Percentiles rank a stretch among this genome's conserved stretches.
Evolutionary conservation across 2,329 filamentous ascomycete genomes (phyloP).

Genomic region (Ambrosiella cleistominuta): DNA sequence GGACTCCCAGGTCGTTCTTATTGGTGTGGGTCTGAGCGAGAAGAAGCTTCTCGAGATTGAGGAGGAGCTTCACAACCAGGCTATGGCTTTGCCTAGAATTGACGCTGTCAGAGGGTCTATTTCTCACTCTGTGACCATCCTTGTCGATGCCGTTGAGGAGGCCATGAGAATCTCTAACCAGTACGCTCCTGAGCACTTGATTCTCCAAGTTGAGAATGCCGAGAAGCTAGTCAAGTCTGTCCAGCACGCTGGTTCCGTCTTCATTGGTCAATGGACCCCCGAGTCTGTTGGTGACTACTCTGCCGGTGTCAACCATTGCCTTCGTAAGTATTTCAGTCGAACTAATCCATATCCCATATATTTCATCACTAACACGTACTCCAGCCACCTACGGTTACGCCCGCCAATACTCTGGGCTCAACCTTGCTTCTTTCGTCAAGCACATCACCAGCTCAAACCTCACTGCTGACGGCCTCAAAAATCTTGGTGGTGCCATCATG

Average conservation of each 20-base stretch:
- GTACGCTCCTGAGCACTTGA: conserved; percentile 92
- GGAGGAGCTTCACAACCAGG: conserved; percentile 76
- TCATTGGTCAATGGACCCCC: conserved; percentile 89
- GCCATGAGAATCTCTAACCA: conserved; percentile 74
- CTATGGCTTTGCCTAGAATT: conserved; percentile 69
- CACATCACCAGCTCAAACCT: conserved; percentile 93
- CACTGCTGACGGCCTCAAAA: conserved; percentile 65
- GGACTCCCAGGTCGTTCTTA: conserved; percentile 85
- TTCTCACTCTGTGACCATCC: conserved; percentile 75
- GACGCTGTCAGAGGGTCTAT: conserved; percentile 87
- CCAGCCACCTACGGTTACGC: conserved; percentile 92
- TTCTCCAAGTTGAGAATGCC: conserved; percentile 70
- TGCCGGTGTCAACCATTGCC: conserved; percentile 89
- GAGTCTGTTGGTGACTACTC: conserved; percentile 98
- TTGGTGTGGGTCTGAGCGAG: conserved; percentile 65
- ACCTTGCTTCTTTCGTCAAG: conserved; percentile 88
- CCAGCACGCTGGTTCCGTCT: conserved; percentile 88
- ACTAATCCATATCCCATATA: not conserved
- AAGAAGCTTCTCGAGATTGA: conserved; percentile 66
- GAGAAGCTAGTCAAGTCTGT: conserved; percentile 59
- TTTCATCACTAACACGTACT: conserved; percentile 15
- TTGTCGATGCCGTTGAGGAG: conserved; percentile 51
- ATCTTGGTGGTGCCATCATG: conserved; percentile 83
- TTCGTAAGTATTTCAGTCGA: conserved; percentile 49
- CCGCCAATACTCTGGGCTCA: conserved; percentile 96